Base-by-base conservation (phyloP, 2,329 filamentous ascomycete species). In the Elsinoe batatas region DNA sequence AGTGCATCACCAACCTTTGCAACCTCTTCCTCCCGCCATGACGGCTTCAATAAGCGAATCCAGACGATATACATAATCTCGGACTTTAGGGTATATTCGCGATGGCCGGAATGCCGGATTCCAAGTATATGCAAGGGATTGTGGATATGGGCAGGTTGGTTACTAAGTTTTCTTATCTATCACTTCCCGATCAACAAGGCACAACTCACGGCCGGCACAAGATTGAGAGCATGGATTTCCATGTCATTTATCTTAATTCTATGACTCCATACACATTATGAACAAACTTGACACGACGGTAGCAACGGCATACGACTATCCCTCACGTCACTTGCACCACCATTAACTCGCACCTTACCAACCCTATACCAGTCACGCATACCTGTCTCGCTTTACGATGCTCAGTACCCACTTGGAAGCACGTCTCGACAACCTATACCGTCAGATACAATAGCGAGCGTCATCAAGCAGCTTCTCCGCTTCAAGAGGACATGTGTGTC, bases 281-380 rank as follows among this genome's bases (percentile, higher is more conserved):
- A 5, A 11, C 3, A 13, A 38, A 33, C 18, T 37, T 37, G 40
- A 42, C 30, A 11, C n/a, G 8, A 10, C 6, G 17, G 11, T 57
- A 88, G 89, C 75, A 96, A 95, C 74, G 91, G 90, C 64, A 91
- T 95, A 64, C 88, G 91, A 56, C 95, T 95, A 75, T 91, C 88
- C 43, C 88, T 95, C 64, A 88, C 89, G 7, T 83, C 89, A 61
- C 77, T 94, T n/a, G 79, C 83, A 3, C 83, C 85, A 18, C 80
- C 82, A 3, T 80, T 76, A 37, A 78, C 86, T 20, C 85, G 90
- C 20, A 81, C 90, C 20, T 77, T 95, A 40, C 83, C 79, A 15
- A 91, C 86, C 22, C 64, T 95, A 56, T 94, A 88, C 70, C 82
- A 86, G 63, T 82, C 89, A 63, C 84, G 91, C 5, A 85, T 83